These are phyloP conservation scores for Leccinum fuscescens DNA, from an alignment of 1,284 basidiomycete genomes.

Conservation along the genomic window DNA sequence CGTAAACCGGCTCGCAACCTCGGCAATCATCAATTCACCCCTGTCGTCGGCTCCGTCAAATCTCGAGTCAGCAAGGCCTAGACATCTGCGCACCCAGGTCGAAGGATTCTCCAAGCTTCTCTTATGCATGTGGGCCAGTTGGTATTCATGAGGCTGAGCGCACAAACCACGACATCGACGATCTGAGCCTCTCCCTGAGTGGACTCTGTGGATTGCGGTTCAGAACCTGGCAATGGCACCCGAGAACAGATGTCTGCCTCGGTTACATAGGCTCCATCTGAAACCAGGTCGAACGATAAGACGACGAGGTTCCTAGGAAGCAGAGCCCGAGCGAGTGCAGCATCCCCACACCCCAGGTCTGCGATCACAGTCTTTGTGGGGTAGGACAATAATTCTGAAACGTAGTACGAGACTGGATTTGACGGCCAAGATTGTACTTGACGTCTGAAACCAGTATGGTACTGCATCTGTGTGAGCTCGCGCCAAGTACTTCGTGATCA, in stretches of 20 bases:
- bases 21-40: slow-evolving; percentile 88
- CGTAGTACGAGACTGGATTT: slow-evolving; percentile 83
- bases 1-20: slow-evolving; percentile 89
- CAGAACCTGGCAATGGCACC: slow-evolving; percentile 81
- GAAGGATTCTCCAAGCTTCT: slow-evolving; percentile 87
- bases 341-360: slow-evolving; percentile 96
- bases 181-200: slow-evolving; percentile 62
- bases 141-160: slow-evolving; percentile 94
- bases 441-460: slow-evolving; percentile 85
- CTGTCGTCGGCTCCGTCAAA: slow-evolving; percentile 40
- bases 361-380: slow-evolving; percentile 75
- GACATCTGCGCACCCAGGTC: slow-evolving; percentile 61
- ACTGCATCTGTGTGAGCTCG: slow-evolving; percentile 48
- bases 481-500: not conserved
- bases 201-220: slow-evolving; percentile 45
- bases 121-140: slow-evolving; percentile 92
- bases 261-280: slow-evolving; percentile 69
- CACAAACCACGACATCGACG: slow-evolving; percentile 91
- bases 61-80: slow-evolving; percentile 5
- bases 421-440: slow-evolving; percentile 90
- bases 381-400: slow-evolving; percentile 55
- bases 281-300: slow-evolving; percentile 79
- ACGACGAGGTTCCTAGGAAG: slow-evolving; percentile 69
- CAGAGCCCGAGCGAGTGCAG: slow-evolving; percentile 77
- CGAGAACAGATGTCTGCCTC: slow-evolving; percentile 77